These are phyloP conservation scores for Incumbomyces delicatus DNA, from an alignment of 2,329 filamentous ascomycete species.

Conservation along the genomic window DNA sequence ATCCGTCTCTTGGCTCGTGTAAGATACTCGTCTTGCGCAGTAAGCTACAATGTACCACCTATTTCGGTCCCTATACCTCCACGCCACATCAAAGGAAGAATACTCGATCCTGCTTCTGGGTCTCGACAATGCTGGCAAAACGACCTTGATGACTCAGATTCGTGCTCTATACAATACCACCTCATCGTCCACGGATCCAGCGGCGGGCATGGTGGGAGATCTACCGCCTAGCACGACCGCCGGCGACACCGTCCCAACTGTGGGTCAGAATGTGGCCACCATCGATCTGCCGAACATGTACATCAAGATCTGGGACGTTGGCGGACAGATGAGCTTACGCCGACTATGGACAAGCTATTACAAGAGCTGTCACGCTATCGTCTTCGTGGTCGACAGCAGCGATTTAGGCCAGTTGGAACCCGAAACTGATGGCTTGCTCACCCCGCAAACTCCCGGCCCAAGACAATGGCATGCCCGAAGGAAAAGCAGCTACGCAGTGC, in stretches of 20 bases:
- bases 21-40: neutral
- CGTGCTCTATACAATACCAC: slow-evolving; percentile 63
- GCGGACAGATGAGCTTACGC: slow-evolving; percentile 80
- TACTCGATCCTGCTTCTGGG: slow-evolving; percentile 96
- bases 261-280: slow-evolving; percentile 92
- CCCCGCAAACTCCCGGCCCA: neutral
- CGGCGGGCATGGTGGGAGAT: slow-evolving; percentile 20
- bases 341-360: slow-evolving; percentile 96
- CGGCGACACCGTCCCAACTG: slow-evolving; percentile 84
- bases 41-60: slow-evolving; percentile 75
- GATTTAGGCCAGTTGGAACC: slow-evolving; percentile 70
- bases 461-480: slow-evolving; percentile 16
- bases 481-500: slow-evolving; percentile 23
- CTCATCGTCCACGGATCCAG: slow-evolving; percentile 23
- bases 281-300: slow-evolving; percentile 90
- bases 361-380: slow-evolving; percentile 83
- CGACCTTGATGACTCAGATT: slow-evolving; percentile 93
- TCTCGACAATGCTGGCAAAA: slow-evolving; percentile 97
- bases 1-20: neutral
- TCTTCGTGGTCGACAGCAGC: slow-evolving; percentile 93
- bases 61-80: slow-evolving; percentile 85
- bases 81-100: slow-evolving; percentile 96
- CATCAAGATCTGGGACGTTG: slow-evolving; percentile 97
- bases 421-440: slow-evolving; percentile 32
- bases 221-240: slow-evolving; percentile 50